Base-by-base conservation (phyloP, 2,329 filamentous ascomycete species). In the Grosmannia serpens region DNA sequence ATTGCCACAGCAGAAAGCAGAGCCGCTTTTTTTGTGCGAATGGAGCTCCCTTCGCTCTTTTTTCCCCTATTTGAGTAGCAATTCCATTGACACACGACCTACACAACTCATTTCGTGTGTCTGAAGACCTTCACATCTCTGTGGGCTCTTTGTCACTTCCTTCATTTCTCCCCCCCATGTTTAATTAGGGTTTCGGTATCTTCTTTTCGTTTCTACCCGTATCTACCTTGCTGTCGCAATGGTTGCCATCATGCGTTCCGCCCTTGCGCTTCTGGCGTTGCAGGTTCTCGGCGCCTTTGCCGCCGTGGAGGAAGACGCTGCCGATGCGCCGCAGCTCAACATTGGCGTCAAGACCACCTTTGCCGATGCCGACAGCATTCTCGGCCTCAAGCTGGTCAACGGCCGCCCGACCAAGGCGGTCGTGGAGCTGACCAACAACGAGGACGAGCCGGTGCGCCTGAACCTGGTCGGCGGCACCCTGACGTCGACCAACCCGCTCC, bases 381-480 rank as follows among this genome's bases (percentile, higher is more conserved):
- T 96, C 66, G 94, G 92, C 67, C 85, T 97, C 66, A 96, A 95
- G 82, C 85, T 97, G 65, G 83, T 97, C 78, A 99, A 99, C 71
- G 90, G 91, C 68, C 86, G 87, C 64, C 84, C 90, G 49, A 96
- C 91, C 63, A 84, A 88, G 72, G 87, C 91, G 41, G 75, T 95
- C 57, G 76, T 99, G 66, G 85, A 90, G 67, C 79, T 99, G 70
- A 82, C 79, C 71, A 99, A 99, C 78, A 79, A 89, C 62, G 94
- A 99, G 75, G 78, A 82, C 15, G 78, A 79, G 56, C 81, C 91
- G 27, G 82, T 99, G 68, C 82, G 80, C 62, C 78, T 99, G 61
- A 80, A 85, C 69, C 81, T 95, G 66, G 74, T 96, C 52, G 86
- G 86, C 51, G 94, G 91, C 63, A 82, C 82, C 63, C 82, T 99